These are phyloP conservation scores for Francoa sonchifolia DNA, from an alignment of 441 rosid genomes.

Conservation along the genomic window DNA sequence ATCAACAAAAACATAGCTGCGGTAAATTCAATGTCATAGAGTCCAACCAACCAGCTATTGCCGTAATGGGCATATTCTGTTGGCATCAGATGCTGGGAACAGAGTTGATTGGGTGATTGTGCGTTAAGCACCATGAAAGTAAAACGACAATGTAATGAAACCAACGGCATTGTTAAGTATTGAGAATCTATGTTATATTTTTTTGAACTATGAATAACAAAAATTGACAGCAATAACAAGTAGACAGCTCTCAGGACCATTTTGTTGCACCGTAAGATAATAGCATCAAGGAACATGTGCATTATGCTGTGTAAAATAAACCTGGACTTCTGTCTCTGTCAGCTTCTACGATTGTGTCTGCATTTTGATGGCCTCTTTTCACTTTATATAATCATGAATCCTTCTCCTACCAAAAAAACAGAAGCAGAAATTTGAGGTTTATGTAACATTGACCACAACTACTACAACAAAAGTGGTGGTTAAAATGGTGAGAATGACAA, in stretches of 20 bases:
- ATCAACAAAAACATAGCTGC: no score
- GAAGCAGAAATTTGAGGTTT: no score
- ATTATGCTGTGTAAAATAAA: constrained; percentile 16
- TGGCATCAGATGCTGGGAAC: constrained; percentile 5
- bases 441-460: no score
- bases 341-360: constrained; percentile 11
- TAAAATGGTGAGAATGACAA: no score
- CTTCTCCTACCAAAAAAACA: constrained; percentile 31
- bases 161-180: no score
- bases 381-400: constrained; percentile 23
- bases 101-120: no score
- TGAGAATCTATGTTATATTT: not conserved
- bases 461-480: no score
- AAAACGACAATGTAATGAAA: no score
- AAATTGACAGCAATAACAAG: constrained; percentile 9
- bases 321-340: constrained; percentile 23
- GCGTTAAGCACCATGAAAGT: constrained; percentile 13
- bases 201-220: not conserved
- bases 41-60: not conserved
- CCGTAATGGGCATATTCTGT: no score
- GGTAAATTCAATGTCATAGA: not conserved
- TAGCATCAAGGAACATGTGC: constrained; percentile 23
- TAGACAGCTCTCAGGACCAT: constrained; percentile 25
- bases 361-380: constrained; percentile 7
- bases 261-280: constrained; percentile 29